phyloP scores from a whole-genome alignment of 306 rosid genomes.

The Vicia faba region DNA sequence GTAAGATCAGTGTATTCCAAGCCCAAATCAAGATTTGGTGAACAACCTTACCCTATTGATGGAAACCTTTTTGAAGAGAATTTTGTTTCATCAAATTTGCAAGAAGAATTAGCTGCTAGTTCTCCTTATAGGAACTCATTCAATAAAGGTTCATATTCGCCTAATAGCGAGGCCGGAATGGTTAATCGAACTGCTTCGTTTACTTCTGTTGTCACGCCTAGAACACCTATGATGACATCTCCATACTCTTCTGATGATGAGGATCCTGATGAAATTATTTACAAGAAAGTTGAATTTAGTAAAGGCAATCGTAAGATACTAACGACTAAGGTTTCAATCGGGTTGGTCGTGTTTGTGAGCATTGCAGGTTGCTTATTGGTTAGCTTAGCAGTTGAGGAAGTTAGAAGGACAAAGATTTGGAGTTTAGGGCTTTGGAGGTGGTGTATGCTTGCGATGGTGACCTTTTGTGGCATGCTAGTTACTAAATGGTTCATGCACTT shows the following conservation, averaged over 20 bases:
- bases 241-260: conserved; percentile 53
- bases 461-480: conserved; percentile 74
- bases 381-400: conserved; percentile 51
- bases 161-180: conserved; percentile 42
- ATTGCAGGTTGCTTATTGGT: conserved; percentile 54
- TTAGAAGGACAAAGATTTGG: conserved; percentile 47
- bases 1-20: conserved; percentile 62
- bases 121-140: conserved; percentile 55
- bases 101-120: conserved; percentile 46
- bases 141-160: conserved; percentile 62
- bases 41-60: conserved; percentile 53
- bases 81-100: conserved; percentile 25
- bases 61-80: conserved; percentile 52
- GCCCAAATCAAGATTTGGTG: conserved; percentile 88
- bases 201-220: conserved; percentile 47
- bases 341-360: conserved; percentile 51
- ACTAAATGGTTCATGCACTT: conserved; percentile 76
- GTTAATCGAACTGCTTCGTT: conserved; percentile 46
- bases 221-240: conserved; percentile 44
- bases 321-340: conserved; percentile 49
- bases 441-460: conserved; percentile 75
- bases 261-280: conserved; percentile 69
- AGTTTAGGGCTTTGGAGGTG: conserved; percentile 80
- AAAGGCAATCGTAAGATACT: conserved; percentile 52
- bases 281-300: conserved; percentile 57